Evolutionary conservation across 441 rosid species (phyloP).

Genomic region (Pelargonium cotyledonis): DNA sequence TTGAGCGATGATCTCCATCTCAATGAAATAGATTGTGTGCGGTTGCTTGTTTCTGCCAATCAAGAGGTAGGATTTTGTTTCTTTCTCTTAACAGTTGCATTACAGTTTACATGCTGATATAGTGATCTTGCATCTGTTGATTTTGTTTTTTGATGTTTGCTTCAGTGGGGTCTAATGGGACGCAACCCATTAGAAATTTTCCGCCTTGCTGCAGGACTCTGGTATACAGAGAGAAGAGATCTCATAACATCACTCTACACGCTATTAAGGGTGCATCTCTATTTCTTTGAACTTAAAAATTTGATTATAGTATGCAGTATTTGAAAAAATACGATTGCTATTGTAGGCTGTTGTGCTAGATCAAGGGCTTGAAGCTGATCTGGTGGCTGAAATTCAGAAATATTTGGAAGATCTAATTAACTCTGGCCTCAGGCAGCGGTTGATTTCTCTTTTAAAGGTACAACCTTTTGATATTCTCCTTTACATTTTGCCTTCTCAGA

Average conservation of each 20-base stretch:
- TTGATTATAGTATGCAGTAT: conserved; percentile 8
- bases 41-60: conserved; percentile 75
- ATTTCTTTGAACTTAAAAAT: not conserved
- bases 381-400: conserved; percentile 67
- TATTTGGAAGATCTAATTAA: conserved; percentile 66
- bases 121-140: conserved; percentile 13
- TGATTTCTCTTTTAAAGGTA: conserved; percentile 80
- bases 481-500: conserved; percentile 9
- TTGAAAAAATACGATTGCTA: conserved; percentile 23
- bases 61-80: conserved; percentile 59
- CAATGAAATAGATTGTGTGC: conserved; percentile 81
- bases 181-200: conserved; percentile 71
- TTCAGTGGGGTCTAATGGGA: conserved; percentile 80
- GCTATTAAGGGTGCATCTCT: conserved; percentile 58
- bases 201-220: conserved; percentile 86
- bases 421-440: conserved; percentile 68
- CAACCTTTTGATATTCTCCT: conserved; percentile 11
- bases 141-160: conserved; percentile 18
- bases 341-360: conserved; percentile 88
- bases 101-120: conserved; percentile 3
- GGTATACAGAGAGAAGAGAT: conserved; percentile 94
- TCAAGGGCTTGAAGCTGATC: conserved; percentile 70
- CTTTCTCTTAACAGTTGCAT: conserved; percentile 14
- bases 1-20: conserved; percentile 88
- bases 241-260: conserved; percentile 65